Evolutionary conservation across 306 rosid species (phyloP), one percentile per base, ranked within the genome.

Genomic region (Quercus engelmannii): DNA sequence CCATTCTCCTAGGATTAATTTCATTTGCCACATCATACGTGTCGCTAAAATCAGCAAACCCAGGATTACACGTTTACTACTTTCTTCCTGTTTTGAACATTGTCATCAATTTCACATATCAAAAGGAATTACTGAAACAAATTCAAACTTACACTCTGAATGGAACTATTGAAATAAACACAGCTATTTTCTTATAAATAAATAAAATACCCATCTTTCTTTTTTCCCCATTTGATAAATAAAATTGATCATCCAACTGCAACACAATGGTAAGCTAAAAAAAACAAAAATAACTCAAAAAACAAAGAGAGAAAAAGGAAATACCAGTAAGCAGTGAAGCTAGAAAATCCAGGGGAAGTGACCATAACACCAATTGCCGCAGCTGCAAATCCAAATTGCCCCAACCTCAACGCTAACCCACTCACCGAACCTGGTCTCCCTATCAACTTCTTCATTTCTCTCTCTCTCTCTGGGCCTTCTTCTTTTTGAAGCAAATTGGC

Each of bases 291-390:
- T 57, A 10, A 41, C 21, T 74, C 30, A 69, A 52, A 41, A 38
- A 49, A 43, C 63, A 54, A 55, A 5, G 15, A 55, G 18, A 28
- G 26, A 54, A 21, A 0, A 33, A 71, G 31, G 68, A 30, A 64
- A 79, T 90, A 94, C 99, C 99, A 94, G 76, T 92, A 94, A 76
- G 95, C 97, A 25, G 99, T 91, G 86, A 78, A 91, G 80, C 81
- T 69, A 33, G 95, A 87, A 84, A 94, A 94, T 67, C 92, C 89
- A 62, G 15, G 15, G 28, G 97, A 84, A 79, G 97, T 84, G 86
- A 90, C 91, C 99, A 94, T 91, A 46, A 90, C 76, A 19, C 83
- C 91, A 67, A 94, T 92, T 54, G 98, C 89, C 69, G 91, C 86
- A 43, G 91, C 85, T 25, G 97, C 97, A 77, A 87, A 92, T 4